Evolutionary conservation across 1,284 basidiomycete species (phyloP).

Genomic region (Rhodotorula sp.): DNA sequence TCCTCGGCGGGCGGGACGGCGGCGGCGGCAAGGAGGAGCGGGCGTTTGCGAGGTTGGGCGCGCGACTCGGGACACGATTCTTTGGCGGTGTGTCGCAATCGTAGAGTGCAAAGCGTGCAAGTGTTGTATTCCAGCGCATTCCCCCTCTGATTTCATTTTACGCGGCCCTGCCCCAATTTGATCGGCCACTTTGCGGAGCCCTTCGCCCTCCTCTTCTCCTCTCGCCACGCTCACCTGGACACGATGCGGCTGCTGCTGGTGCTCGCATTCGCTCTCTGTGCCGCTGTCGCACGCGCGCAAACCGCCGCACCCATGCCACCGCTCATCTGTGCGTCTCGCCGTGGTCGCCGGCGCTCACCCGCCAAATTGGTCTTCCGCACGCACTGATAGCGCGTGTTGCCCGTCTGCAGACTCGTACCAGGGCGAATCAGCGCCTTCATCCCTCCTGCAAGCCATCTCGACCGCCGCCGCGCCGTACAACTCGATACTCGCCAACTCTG

Average conservation of each 20-base stretch:
- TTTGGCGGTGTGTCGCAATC: conserved; percentile 19
- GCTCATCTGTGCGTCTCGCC: conserved; percentile 7
- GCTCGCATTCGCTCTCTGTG: not conserved
- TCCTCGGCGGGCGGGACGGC: not conserved
- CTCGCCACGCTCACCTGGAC: not conserved
- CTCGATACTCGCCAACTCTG: conserved; percentile 1
- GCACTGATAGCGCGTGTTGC: not conserved
- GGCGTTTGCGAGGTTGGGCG: conserved; percentile 42
- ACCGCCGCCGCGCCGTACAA: conserved; percentile 21
- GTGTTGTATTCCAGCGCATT: not conserved
- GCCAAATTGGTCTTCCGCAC: not conserved
- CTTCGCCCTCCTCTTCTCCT: not conserved
- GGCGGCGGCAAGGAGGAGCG: conserved; percentile 20
- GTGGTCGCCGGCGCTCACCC: not conserved
- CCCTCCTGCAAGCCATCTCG: conserved; percentile 17
- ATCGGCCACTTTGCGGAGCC: not conserved
- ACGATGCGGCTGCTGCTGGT: not conserved
- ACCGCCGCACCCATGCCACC: conserved; percentile 14
- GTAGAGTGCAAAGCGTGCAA: not conserved
- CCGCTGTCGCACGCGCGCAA: conserved; percentile 3
- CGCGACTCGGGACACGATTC: conserved; percentile 41
- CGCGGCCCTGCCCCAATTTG: not conserved
- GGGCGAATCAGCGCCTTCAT: conserved; percentile 16
- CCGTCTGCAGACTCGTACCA: conserved; percentile 22
- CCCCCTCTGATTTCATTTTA: no score